Conservation (phyloP, 1,284 basidiomycete genomes). For the Boletus albobrunnescens region DNA sequence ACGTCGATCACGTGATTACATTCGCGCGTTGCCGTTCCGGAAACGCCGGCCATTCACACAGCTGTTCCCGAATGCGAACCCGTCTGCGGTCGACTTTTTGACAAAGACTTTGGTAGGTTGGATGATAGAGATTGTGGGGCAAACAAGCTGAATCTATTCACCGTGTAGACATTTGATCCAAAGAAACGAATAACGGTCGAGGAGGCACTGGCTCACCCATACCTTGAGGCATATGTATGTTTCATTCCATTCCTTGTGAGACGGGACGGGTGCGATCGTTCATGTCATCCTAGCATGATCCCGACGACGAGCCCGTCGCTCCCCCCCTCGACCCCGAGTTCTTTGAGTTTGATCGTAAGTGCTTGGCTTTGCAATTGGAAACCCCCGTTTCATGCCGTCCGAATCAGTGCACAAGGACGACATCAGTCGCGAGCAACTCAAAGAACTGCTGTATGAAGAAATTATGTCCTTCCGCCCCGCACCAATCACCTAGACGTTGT, state of each 20-base stretch:
- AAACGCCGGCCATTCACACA: slow-evolving; percentile 75
- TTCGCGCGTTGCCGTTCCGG: slow-evolving; percentile 83
- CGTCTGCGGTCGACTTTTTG: slow-evolving; percentile 86
- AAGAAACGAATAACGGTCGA: slow-evolving; percentile 92
- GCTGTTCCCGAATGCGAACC: slow-evolving; percentile 84
- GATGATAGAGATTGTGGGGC: neutral
- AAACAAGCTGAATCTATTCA: slow-evolving; percentile 2
- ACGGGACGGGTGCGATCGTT: neutral
- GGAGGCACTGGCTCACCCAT: slow-evolving; percentile 87
- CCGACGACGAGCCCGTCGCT: slow-evolving; percentile 89
- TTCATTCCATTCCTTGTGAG: neutral
- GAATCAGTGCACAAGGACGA: slow-evolving; percentile 88
- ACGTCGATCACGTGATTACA: slow-evolving; percentile 82
- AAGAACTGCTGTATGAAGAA: slow-evolving; percentile 64
- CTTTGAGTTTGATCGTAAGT: slow-evolving; percentile 82
- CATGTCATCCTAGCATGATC: slow-evolving; percentile 61
- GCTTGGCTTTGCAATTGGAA: neutral
- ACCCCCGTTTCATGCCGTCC: neutral
- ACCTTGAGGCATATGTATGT: slow-evolving; percentile 84
- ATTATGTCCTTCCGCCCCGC: slow-evolving; percentile 76
- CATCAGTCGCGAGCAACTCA: slow-evolving; percentile 81
- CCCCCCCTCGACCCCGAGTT: slow-evolving; percentile 87
- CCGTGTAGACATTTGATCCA: slow-evolving; percentile 86
- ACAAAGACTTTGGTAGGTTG: slow-evolving; percentile 80
- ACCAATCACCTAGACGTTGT: slow-evolving; percentile 45